Percentiles rank a stretch among this genome's conserved stretches.
These are phyloP conservation scores for Capsella bursapastoris DNA, from an alignment of 345 rosid species.

Conservation along the genomic window DNA sequence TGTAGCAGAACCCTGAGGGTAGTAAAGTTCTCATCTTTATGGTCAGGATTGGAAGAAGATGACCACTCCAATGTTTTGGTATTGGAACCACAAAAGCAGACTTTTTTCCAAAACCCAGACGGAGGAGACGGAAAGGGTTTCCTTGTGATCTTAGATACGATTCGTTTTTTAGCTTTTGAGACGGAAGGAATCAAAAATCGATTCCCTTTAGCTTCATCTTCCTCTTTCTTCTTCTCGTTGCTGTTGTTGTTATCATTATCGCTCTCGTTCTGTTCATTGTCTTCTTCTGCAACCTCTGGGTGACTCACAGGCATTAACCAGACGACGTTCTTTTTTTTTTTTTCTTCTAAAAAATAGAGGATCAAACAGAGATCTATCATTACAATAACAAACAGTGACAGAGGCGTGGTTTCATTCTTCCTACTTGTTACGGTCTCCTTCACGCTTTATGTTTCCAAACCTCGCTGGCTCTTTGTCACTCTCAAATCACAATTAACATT, in stretches of 20 bases:
- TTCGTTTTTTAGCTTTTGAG: neutral
- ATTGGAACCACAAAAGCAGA: constrained; percentile 21
- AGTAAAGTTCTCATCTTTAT: constrained; percentile 4
- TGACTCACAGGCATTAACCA: constrained; percentile 16
- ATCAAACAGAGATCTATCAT: neutral
- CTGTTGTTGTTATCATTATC: neutral
- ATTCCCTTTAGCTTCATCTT: constrained; percentile 14
- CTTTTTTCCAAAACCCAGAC: constrained; percentile 20
- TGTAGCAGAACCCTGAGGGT: constrained; percentile 12
- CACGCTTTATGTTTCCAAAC: constrained; percentile 13
- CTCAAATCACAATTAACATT: constrained; percentile 1
- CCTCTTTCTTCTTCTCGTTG: neutral
- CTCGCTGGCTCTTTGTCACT: constrained; percentile 28
- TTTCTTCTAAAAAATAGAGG: neutral
- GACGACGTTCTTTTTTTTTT: neutral
- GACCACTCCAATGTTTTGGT: neutral
- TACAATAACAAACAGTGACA: too few species aligned
- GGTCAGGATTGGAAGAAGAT: constrained; percentile 7
- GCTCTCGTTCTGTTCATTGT: constrained; percentile 1
- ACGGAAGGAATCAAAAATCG: neutral
- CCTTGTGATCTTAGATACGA: constrained; percentile 11
- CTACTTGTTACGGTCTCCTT: constrained; percentile 5
- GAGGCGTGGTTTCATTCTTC: neutral
- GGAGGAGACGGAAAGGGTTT: constrained; percentile 6
- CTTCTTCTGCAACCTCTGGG: neutral